A percentile compares a stretch with the other conserved stretches of the same genome.
These are phyloP conservation scores for Annulohypoxylon nitens DNA, from an alignment of 495 filamentous ascomycete genomes.

Conservation along the genomic window DNA sequence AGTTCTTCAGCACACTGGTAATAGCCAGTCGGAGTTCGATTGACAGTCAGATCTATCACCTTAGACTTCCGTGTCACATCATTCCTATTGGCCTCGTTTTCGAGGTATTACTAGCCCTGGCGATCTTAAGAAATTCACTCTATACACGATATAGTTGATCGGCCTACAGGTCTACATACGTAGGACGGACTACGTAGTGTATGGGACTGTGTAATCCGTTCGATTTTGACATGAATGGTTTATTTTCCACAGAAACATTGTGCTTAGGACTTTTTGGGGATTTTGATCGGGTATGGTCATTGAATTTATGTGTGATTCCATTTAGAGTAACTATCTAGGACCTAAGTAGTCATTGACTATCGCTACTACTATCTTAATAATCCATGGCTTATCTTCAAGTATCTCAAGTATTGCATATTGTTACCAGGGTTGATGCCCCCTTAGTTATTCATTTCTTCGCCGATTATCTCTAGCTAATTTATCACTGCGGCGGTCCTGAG, in stretches of 20 bases:
- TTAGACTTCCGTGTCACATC: not conserved
- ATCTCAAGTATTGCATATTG: not conserved
- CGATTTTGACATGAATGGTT: not conserved
- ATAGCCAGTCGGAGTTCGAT: not conserved
- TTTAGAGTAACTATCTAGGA: too few species aligned
- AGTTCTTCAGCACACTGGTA: not conserved
- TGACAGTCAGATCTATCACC: not conserved
- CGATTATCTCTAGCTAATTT: not conserved
- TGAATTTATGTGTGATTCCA: too few species aligned
- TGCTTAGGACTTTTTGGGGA: too few species aligned
- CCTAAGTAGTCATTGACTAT: not conserved
- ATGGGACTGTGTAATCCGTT: not conserved
- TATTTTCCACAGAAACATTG: not conserved
- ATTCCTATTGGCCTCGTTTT: not conserved
- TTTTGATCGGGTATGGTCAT: too few species aligned
- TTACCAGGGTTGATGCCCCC: not conserved
- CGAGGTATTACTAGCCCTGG: not conserved
- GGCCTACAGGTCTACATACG: not conserved
- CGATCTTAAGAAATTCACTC: not conserved
- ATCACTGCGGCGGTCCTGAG: constrained; percentile 20
- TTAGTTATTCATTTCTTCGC: too few species aligned
- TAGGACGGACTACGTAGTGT: not conserved
- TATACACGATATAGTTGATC: not conserved
- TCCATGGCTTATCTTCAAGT: not conserved
- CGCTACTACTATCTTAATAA: not conserved